Base-by-base conservation (phyloP, 2,329 filamentous ascomycete genomes). In the Periconia sp. region DNA sequence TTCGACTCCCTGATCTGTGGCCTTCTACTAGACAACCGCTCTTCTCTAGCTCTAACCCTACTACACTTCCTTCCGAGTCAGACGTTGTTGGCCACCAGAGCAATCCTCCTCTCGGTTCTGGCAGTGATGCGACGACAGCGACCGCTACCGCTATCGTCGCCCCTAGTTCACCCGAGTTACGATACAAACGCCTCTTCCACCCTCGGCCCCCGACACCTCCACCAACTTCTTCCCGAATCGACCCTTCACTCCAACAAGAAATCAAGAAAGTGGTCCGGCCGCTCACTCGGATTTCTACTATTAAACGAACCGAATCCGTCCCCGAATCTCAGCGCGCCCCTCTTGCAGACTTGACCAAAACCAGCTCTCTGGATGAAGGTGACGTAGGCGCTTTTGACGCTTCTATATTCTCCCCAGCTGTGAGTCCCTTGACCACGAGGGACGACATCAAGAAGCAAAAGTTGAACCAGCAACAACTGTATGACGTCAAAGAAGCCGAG, bases 181-280 rank as follows among this genome's bases (percentile, higher is more conserved):
- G 63, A 4, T 76, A 75, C 46, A 74, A 73, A 54, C 60, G 61
- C 4, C 52, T 75, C 0, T 75, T 75, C 43, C 72, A 75, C 22
- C 55, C 60, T 1, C 47, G 58, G 2, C 47, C 47, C 1, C 50
- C 51, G 2, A 29, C 18, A 13, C 29, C 42, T 5, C 13, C 23
- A 10, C 24, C 15, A 10, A 21, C 39, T 7, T 17, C 24, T 5
- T 17, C 21, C 6, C 36, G 28, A 15, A 26, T 52, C 2, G 10
- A 33, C 12, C 30, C 44, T n/a, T 35, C 46, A 10, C 35, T 32
- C 26, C 46, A 50, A 23, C 23, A 31, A n/a, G 52, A 50, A 36
- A 35, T 41, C 5, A 34, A 43, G 17, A 29, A 40, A 17, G 30
- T 38, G 10, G 31, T 46, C 19, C 41, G 48, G 9, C 40, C 48